These are phyloP conservation scores for Grosmannia serpens DNA, from an alignment of 2,329 filamentous ascomycete species.

Conservation along the genomic window DNA sequence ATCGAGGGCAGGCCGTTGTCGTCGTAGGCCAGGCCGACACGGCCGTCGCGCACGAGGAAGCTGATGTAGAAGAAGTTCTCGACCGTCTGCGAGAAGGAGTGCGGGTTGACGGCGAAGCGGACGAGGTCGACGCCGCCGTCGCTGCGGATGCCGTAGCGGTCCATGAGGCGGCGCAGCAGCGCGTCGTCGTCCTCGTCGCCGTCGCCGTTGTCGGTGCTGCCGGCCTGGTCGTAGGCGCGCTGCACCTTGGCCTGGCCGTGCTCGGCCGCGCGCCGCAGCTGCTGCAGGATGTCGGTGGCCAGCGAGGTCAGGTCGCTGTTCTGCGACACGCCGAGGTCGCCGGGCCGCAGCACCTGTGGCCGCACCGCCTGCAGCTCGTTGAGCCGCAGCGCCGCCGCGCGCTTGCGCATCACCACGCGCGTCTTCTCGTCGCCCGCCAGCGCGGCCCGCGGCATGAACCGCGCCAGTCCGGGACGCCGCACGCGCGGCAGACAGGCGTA, in stretches of 20 bases:
- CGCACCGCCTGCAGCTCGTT: slow-evolving; percentile 58
- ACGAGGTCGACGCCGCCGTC: slow-evolving; percentile 68
- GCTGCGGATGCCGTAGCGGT: slow-evolving; percentile 51
- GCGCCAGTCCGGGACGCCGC: slow-evolving; percentile 62
- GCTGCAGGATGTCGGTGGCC: slow-evolving; percentile 56
- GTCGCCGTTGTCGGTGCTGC: slow-evolving; percentile 32
- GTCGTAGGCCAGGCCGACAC: slow-evolving; percentile 63
- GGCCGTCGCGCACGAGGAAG: slow-evolving; percentile 83
- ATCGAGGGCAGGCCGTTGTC: slow-evolving; percentile 65
- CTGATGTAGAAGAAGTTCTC: slow-evolving; percentile 97
- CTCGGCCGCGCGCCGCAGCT: slow-evolving; percentile 40
- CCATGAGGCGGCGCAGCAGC: slow-evolving; percentile 31
- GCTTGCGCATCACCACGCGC: slow-evolving; percentile 52
- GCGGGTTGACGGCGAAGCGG: slow-evolving; percentile 80
- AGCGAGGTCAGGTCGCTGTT: slow-evolving; percentile 69
- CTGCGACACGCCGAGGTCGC: slow-evolving; percentile 64
- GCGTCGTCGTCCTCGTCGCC: slow-evolving; percentile 32
- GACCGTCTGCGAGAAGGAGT: slow-evolving; percentile 84
- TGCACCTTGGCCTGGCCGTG: slow-evolving; percentile 34
- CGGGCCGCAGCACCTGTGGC: slow-evolving; percentile 64
- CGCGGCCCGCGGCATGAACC: slow-evolving; percentile 71
- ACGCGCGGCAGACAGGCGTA: slow-evolving; percentile 65
- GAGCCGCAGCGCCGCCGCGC: slow-evolving; percentile 58
- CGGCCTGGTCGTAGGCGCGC: slow-evolving; percentile 20
- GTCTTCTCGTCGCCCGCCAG: slow-evolving; percentile 61